A percentile compares a stretch with the other conserved stretches of the same genome.
Conservation (phyloP, 2,329 filamentous ascomycete genomes). For the Cladophialophora exuberans region DNA sequence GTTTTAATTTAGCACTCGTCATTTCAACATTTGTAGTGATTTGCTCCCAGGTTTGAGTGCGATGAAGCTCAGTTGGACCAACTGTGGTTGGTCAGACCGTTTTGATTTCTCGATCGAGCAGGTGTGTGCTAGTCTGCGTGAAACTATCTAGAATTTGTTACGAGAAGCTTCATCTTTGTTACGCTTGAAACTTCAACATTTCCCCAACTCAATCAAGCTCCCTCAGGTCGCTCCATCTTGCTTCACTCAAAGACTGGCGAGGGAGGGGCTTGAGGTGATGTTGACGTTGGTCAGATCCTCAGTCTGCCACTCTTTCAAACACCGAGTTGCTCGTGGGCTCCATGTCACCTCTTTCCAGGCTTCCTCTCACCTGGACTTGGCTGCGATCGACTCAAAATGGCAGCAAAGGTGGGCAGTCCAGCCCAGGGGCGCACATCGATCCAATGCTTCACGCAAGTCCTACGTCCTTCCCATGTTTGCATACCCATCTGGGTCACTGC, state of each 20-base stretch:
- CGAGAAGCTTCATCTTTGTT: too few relatives aligned
- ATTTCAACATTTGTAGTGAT: too few relatives aligned
- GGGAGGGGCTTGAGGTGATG: conserved; percentile 24
- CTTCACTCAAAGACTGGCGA: background rate
- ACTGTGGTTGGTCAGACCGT: too few relatives aligned
- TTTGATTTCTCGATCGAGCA: too few relatives aligned
- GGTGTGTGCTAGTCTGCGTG: too few relatives aligned
- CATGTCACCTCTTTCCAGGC: conserved; percentile 3
- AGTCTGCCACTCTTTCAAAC: conserved; percentile 5
- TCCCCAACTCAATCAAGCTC: too few relatives aligned
- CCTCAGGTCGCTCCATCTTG: too few relatives aligned
- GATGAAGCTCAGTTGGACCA: too few relatives aligned
- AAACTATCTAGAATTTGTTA: too few relatives aligned
- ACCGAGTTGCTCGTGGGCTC: conserved; percentile 14
- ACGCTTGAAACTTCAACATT: too few relatives aligned
- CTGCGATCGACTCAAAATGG: conserved; percentile 58
- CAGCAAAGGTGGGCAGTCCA: conserved; percentile 50
- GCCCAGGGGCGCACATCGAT: background rate
- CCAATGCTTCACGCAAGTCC: conserved; percentile 42
- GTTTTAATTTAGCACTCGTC: too few relatives aligned
- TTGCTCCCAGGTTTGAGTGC: too few relatives aligned
- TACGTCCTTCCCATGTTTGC: conserved; percentile 93
- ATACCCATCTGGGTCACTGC: conserved; percentile 83
- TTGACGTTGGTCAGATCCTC: conserved; percentile 7
- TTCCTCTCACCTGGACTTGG: conserved; percentile 45